Evolutionary conservation across 108 stramenopile genomes (phyloP), one percentile per base, ranked within the genome.

Genomic region (Tribonema minus): DNA sequence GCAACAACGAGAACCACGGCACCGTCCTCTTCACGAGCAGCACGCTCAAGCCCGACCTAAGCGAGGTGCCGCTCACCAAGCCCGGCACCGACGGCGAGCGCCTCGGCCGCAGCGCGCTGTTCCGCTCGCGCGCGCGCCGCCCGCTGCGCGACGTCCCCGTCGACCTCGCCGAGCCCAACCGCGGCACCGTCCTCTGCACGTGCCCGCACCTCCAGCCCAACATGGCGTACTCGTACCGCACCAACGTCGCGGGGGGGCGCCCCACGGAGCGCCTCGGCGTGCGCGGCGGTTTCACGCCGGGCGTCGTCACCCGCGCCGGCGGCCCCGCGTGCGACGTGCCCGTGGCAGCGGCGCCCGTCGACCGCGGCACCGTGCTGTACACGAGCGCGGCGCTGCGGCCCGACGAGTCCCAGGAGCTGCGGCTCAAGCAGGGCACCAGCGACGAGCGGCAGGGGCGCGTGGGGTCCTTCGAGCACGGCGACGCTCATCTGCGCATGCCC

Each of bases 401-500:
- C n/a, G 63, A 4, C 30, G 9, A 31, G 1, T 0, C 30, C 12
- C n/a, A 64, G 1, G 64, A 12, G n/a, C n/a, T n/a, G n/a, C n/a
- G n/a, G n/a, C n/a, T n/a, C n/a, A n/a, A n/a, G n/a, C n/a, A n/a
- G n/a, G 72, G 72, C n/a, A 30, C 61, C 26, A 39, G 25, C 25
- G 61, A 72, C 25, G 71, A 72, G 61, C 27, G 71, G 37, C 29
- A 31, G 46, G 71, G 71, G 20, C 27, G 71, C 23, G 7, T 63
- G 28, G 71, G 71, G 37, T 72, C 71, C 0, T 72, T 72, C 71
- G 38, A 72, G 61, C 71, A 72, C 30, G 71, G 71, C 29, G 62
- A n/a, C n/a, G n/a, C n/a, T n/a, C n/a, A n/a, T n/a, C n/a, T n/a
- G n/a, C n/a, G n/a, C n/a, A n/a, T n/a, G n/a, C n/a, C n/a, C n/a